Evolutionary conservation across 768 basidiomycete species (phyloP).

Genomic region (Mycena kentingensis): DNA sequence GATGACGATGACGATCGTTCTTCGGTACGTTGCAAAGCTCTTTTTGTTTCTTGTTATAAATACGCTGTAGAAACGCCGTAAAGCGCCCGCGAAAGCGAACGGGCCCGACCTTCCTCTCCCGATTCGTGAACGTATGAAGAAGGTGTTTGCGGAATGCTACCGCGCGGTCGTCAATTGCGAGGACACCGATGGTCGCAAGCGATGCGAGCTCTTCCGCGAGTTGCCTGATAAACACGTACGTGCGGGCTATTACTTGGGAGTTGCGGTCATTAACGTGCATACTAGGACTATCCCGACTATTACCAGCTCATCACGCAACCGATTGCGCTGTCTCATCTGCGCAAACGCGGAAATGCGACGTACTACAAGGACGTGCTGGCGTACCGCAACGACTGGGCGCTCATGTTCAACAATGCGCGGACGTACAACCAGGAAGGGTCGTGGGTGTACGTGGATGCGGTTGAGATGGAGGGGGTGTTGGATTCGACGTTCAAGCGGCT

Average conservation of each 20-base stretch:
- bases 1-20: conserved; percentile 81
- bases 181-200: conserved; percentile 73
- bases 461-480: conserved; percentile 92
- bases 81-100: conserved; percentile 53
- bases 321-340: conserved; percentile 85
- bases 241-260: conserved; percentile 2
- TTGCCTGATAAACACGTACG: conserved; percentile 77
- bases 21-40: conserved; percentile 43
- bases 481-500: conserved; percentile 65
- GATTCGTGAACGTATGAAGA: conserved; percentile 78
- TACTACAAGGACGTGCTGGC: conserved; percentile 74
- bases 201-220: conserved; percentile 86
- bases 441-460: conserved; percentile 92
- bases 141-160: conserved; percentile 74
- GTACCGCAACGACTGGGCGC: conserved; percentile 78
- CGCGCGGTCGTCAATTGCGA: conserved; percentile 73
- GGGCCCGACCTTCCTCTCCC: conserved; percentile 56
- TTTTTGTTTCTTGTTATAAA: conserved; percentile 9
- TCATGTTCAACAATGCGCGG: conserved; percentile 94
- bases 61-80: conserved; percentile 85
- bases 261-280: conserved; percentile 20
- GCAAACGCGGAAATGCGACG: conserved; percentile 66
- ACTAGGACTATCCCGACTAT: conserved; percentile 88
- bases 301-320: conserved; percentile 86
- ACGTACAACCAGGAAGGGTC: conserved; percentile 94